phyloP scores from a whole-genome alignment of 768 basidiomycete genomes.

The Grammothele lineata region DNA sequence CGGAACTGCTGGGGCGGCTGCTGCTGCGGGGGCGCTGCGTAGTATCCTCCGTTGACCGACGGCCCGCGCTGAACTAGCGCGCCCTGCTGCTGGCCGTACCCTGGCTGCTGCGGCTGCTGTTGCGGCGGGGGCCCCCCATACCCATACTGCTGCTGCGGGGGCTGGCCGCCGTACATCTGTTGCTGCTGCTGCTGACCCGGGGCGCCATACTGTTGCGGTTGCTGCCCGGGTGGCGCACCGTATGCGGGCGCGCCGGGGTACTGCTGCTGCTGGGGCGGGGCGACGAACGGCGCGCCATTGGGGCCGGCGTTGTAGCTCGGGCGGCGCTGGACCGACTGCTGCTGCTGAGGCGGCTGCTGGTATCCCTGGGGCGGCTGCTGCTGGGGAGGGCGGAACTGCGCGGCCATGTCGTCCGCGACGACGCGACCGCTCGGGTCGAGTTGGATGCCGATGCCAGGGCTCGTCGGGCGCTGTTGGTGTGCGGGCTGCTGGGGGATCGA shows the following conservation, averaged over 20 bases:
- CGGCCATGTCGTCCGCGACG: conserved; percentile 74
- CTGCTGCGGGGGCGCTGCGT: conserved; percentile 28
- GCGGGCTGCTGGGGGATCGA: conserved; percentile 19
- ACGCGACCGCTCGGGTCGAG: conserved; percentile 80
- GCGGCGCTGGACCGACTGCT: conserved; percentile 22
- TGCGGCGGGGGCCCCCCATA: conserved; percentile 13
- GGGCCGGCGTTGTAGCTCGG: conserved; percentile 15
- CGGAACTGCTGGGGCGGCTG: conserved; percentile 35
- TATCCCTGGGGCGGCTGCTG: conserved; percentile 32
- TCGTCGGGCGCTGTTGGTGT: conserved; percentile 50
- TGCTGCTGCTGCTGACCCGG: conserved; percentile 28
- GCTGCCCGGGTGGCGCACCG: conserved; percentile 16
- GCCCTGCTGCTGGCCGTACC: conserved; percentile 7
- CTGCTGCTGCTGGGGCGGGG: conserved; percentile 26
- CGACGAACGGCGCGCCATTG: conserved; percentile 26
- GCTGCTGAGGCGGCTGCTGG: conserved; percentile 27
- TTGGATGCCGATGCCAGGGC: conserved; percentile 76
- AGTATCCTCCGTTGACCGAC: conserved; percentile 28
- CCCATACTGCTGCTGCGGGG: conserved; percentile 8
- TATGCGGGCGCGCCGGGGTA: conserved; percentile 1
- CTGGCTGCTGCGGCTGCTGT: conserved; percentile 13
- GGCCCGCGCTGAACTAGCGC: conserved; percentile 25
- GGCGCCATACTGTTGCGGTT: conserved; percentile 10
- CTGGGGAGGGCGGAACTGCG: conserved; percentile 24
- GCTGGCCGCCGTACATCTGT: conserved; percentile 19